Base-by-base conservation (phyloP, 23 red algal genomes). In the Pyropia haitanensis region DNA sequence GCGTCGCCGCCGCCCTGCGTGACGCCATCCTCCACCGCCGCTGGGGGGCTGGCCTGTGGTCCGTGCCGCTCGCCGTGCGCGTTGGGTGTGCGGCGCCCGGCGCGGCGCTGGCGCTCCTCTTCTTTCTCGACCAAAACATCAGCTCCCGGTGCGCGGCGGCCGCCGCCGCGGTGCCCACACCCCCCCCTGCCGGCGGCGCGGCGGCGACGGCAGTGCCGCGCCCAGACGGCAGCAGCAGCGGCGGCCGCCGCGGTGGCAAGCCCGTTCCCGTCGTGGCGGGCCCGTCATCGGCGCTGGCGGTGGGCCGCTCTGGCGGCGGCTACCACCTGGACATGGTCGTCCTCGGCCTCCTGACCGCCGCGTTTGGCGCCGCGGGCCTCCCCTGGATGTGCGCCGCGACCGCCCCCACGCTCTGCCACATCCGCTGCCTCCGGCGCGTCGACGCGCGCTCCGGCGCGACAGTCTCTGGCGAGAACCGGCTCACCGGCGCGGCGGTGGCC, bases 41-140 rank as follows among this genome's bases (percentile, higher is more conserved):
- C 39, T 46, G 39, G 39, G 39, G 39, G 0, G 39, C 39, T 13
- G 39, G 39, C 18, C 52, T 98, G 17, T 55, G 87, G 50, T 48
- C 80, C 46, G 59, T 75, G 20, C 84, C 87, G 16, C 1, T 86
- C 20, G 39, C 51, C 25, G 33, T 85, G 49, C 71, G 87, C 30
- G 27, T 98, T 3, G 16, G 83, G 30, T 79, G 79, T 3, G 68
- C 79, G 23, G 75, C 91, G 16, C 87, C 94, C 5, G 94, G 81
- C 1, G 56, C 87, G 17, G 65, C 91, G 28, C 76, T 98, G 3
- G 88, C 88, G 14, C 68, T 79, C 20, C 75, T 98, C 17, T 90
- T 91, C 58, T 98, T 87, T 51, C 64, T 98, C 39, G 94, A 98
- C 58, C 94, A 98, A 50, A 98, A 98, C 71, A 88, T 98, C 57